These are phyloP conservation scores for Fragilariopsis cylindrus DNA, from an alignment of 108 stramenopile species.

Conservation along the genomic window DNA sequence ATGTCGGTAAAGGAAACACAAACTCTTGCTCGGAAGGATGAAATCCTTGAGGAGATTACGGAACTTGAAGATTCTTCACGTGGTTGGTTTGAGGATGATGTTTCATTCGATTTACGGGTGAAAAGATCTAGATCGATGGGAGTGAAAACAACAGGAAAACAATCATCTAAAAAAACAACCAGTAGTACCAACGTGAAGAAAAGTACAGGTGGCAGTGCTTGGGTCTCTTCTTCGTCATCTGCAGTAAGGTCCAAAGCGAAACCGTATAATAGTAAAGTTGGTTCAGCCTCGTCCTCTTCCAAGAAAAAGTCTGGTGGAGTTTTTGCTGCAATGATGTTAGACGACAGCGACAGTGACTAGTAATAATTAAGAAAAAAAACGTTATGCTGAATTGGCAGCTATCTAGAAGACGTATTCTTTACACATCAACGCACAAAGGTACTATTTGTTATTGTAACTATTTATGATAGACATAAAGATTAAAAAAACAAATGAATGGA, in stretches of 20 bases:
- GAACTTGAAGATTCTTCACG: slow-evolving; percentile 59
- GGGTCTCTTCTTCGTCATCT: slow-evolving; percentile 35
- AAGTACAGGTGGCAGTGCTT: slow-evolving; percentile 28
- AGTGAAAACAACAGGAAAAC: slow-evolving; percentile 15
- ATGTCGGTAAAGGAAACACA: slow-evolving; percentile 75
- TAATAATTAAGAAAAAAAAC: not conserved
- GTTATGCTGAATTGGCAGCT: not conserved
- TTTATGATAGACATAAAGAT: not conserved
- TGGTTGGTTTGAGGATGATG: slow-evolving; percentile 87
- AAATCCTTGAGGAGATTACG: slow-evolving; percentile 68
- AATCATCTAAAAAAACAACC: slow-evolving; percentile 26
- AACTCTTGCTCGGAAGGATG: slow-evolving; percentile 67
- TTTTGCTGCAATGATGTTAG: slow-evolving; percentile 90
- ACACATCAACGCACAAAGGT: no score
- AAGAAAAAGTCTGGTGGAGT: slow-evolving; percentile 54
- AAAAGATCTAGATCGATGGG: slow-evolving; percentile 42
- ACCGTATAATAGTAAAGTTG: slow-evolving; percentile 11
- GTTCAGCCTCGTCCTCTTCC: slow-evolving; percentile 18
- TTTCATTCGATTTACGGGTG: slow-evolving; percentile 59
- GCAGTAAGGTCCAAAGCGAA: slow-evolving; percentile 35
- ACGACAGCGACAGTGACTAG: slow-evolving; percentile 79
- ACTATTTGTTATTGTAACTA: not conserved
- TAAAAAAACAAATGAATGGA: not conserved
- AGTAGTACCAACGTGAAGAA: slow-evolving; percentile 11
- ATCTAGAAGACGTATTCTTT: no score